Evolutionary conservation across 768 basidiomycete species (phyloP).

Genomic region (Termitomyces eurrhizus): DNA sequence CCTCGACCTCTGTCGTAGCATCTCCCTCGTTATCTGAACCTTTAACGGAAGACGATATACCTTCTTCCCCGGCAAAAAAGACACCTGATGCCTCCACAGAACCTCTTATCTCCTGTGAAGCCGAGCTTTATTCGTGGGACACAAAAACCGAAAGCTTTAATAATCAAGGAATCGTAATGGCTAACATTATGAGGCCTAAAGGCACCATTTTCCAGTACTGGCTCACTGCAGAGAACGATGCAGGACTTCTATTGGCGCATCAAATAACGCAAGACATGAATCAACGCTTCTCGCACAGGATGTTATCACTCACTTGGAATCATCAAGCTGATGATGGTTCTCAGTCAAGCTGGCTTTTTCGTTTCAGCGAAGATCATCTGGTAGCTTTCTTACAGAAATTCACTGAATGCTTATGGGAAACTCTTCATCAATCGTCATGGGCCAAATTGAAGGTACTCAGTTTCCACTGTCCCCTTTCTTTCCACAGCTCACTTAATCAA

Average conservation of each 20-base stretch:
- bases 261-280: constrained; percentile 66
- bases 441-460: constrained; percentile 68
- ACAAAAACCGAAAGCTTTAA: constrained; percentile 42
- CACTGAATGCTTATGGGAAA: constrained; percentile 77
- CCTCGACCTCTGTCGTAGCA: constrained; percentile 1
- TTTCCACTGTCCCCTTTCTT: background rate
- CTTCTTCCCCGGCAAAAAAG: constrained; percentile 1
- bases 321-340: constrained; percentile 49
- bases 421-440: constrained; percentile 68
- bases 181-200: constrained; percentile 46
- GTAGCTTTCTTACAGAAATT: constrained; percentile 57
- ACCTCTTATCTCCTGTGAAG: constrained; percentile 37
- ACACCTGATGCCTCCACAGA: constrained; percentile 24
- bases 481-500: constrained; percentile 22
- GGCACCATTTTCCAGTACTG: constrained; percentile 51
- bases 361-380: constrained; percentile 62
- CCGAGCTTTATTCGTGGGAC: constrained; percentile 64
- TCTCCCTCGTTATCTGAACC: constrained; percentile 5
- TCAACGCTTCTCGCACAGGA: constrained; percentile 57
- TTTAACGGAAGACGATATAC: constrained; percentile 1
- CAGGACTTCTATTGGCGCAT: constrained; percentile 55
- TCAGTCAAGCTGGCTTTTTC: constrained; percentile 80
- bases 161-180: constrained; percentile 50
- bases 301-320: constrained; percentile 87
- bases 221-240: constrained; percentile 50